Evolutionary conservation across 768 basidiomycete genomes (phyloP).

Genomic region (Lactifluus subvellereus): DNA sequence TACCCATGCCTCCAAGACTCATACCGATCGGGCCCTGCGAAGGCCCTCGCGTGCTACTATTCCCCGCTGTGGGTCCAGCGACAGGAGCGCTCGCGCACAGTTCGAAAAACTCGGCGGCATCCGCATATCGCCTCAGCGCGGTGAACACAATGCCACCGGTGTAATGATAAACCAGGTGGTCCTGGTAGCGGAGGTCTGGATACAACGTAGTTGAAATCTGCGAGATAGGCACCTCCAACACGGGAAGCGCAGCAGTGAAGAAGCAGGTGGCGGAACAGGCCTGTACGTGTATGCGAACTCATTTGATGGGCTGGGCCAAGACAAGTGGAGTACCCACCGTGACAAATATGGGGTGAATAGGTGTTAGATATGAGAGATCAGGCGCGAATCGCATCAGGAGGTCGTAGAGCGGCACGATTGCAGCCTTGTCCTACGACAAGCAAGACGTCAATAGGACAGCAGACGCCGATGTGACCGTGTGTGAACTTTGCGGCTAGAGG

Average conservation of each 20-base stretch:
- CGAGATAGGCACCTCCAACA: conserved; percentile 60
- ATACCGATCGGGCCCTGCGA: conserved; percentile 10
- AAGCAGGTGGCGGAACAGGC: conserved; percentile 49
- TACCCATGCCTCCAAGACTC: conserved; percentile 14
- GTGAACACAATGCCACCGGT: conserved; percentile 63
- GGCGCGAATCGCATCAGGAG: conserved; percentile 61
- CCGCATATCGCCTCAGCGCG: conserved; percentile 57
- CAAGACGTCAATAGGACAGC: no score
- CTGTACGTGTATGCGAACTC: conserved; percentile 31
- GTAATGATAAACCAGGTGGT: conserved; percentile 84
- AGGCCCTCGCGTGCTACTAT: not conserved
- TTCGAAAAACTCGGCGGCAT: conserved; percentile 76
- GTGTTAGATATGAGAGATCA: conserved; percentile 53
- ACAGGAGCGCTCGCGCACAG: conserved; percentile 53
- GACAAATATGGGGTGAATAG: conserved; percentile 64
- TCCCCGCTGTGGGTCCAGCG: conserved; percentile 3
- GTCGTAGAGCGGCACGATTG: conserved; percentile 53
- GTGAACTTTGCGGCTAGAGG: not conserved
- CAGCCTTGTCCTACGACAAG: conserved; percentile 35
- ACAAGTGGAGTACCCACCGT: conserved; percentile 37
- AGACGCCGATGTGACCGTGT: not conserved
- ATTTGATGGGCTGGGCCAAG: not conserved
- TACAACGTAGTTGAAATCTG: conserved; percentile 53
- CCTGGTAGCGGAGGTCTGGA: conserved; percentile 62
- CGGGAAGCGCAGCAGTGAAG: conserved; percentile 51